Evolutionary conservation across 208 protist species (phyloP), one percentile per base, ranked within the genome.

Genomic region (Endotrypanum monterogeii): DNA sequence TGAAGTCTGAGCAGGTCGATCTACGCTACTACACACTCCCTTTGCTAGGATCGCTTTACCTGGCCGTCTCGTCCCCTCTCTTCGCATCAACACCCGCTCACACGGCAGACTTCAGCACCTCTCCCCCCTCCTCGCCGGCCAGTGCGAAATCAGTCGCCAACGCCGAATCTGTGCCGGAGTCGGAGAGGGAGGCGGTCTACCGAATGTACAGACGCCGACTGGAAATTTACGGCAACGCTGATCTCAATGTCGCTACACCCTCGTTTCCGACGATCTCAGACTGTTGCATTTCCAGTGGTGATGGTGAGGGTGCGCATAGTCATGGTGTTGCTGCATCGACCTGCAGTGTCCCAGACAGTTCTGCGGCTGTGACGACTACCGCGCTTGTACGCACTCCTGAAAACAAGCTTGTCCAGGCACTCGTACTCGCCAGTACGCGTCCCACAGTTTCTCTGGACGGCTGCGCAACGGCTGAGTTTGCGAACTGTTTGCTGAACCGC

Each of bases 31-130:
- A 94, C 75, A 67, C 83, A 0, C 83, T 93, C 12, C 54, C 68
- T 14, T 71, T 94, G 46, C 88, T 96, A 3, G 84, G 86, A 2
- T 87, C 83, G 1, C 80, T 96, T 25, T 93, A 92, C 70, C 78
- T 91, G 44, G 85, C 89, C 8, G 71, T 86, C 14, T 72, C 57
- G 18, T 55, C 76, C 23, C 32, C 73, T 20, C 32, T 4, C 60
- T 20, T 25, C 16, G 30, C 23, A 14, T 14, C 28, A n/a, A 28
- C 61, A 30, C 39, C 61, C 32, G 37, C 61, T 41, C 32, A 41
- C 18, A 32, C 30, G 16, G 32, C 25, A 62, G n/a, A 9, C 39
- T 14, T 35, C 6, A n/a, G 57, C 28, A 41, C 23, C 8, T 56
- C 57, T 32, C 35, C 57, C 23, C 35, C 20, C 18, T 9, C 32